These are phyloP conservation scores for Rhytidhysteron rufulum DNA, from an alignment of 2,329 filamentous ascomycete species.

Conservation along the genomic window DNA sequence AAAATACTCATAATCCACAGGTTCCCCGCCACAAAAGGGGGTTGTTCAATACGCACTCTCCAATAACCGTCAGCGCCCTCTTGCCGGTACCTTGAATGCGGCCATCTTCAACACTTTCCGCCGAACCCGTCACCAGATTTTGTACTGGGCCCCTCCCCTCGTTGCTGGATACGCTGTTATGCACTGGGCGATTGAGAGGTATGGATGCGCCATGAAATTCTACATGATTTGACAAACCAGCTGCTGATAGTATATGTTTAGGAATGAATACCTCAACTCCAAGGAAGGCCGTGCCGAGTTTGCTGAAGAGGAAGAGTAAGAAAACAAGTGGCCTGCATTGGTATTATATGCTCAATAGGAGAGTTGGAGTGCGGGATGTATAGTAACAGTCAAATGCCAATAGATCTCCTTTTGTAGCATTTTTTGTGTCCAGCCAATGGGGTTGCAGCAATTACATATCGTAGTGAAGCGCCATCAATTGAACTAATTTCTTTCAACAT, in stretches of 20 bases:
- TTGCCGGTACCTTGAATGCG: constrained; percentile 72
- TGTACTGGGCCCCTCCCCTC: constrained; percentile 82
- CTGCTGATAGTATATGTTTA: constrained; percentile 29
- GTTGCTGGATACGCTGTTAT: constrained; percentile 75
- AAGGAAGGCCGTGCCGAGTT: constrained; percentile 64
- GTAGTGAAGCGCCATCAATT: too few relatives aligned
- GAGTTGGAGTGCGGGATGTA: not conserved
- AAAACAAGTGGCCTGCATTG: not conserved
- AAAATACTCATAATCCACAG: too few relatives aligned
- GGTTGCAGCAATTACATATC: too few relatives aligned
- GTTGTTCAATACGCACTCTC: constrained; percentile 70
- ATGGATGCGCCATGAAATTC: constrained; percentile 33
- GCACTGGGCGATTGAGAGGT: constrained; percentile 91
- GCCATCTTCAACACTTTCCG: constrained; percentile 96
- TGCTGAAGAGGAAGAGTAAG: constrained; percentile 37
- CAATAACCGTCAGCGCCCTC: constrained; percentile 82
- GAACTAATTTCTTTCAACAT: too few relatives aligned
- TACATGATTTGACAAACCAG: not conserved
- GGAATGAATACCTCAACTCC: constrained; percentile 79
- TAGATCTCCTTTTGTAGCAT: constrained; percentile 2
- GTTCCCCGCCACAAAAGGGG: constrained; percentile 51
- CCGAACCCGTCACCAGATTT: constrained; percentile 77
- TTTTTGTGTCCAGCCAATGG: too few relatives aligned
- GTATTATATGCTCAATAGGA: not conserved
- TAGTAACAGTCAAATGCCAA: constrained; percentile 3